Evolutionary conservation across 805 yeast species (phyloP).

Genomic region (Suhomyces canberraensis): DNA sequence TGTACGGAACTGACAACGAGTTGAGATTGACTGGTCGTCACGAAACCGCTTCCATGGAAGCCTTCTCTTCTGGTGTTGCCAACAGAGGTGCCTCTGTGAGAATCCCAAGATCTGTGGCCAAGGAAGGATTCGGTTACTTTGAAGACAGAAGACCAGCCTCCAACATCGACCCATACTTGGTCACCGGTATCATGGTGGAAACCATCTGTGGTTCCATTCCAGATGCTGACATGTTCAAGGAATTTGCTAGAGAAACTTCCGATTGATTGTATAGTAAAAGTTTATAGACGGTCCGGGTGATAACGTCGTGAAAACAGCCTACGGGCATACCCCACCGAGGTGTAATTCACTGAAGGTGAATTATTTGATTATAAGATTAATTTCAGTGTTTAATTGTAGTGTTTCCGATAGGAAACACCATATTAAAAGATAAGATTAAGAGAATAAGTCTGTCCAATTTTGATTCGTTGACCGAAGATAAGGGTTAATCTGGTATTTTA

Average conservation of each 20-base stretch:
- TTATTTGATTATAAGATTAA: no score
- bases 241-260: slow-evolving; percentile 69
- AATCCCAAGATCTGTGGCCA: slow-evolving; percentile 98
- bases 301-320: no score
- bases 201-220: slow-evolving; percentile 93
- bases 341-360: no score
- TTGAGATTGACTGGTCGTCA: slow-evolving; percentile 96
- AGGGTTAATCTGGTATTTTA: no score
- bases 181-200: slow-evolving; percentile 97
- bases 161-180: slow-evolving; percentile 98
- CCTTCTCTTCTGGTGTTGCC: slow-evolving; percentile 96
- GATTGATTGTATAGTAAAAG: slow-evolving; percentile 15
- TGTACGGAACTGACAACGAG: slow-evolving; percentile 95
- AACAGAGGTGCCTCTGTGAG: slow-evolving; percentile 99
- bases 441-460: no score
- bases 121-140: slow-evolving; percentile 96
- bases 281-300: slow-evolving; percentile 2
- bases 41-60: slow-evolving; percentile 93
- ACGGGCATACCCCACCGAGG: no score
- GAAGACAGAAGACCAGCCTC: slow-evolving; percentile 99
- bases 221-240: slow-evolving; percentile 92
- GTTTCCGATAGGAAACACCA: no score
- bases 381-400: no score
- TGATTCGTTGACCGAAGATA: no score
- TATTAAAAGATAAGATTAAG: no score